phyloP scores from a whole-genome alignment of 169 alveolate species.

The Perkinsus olseni region DNA sequence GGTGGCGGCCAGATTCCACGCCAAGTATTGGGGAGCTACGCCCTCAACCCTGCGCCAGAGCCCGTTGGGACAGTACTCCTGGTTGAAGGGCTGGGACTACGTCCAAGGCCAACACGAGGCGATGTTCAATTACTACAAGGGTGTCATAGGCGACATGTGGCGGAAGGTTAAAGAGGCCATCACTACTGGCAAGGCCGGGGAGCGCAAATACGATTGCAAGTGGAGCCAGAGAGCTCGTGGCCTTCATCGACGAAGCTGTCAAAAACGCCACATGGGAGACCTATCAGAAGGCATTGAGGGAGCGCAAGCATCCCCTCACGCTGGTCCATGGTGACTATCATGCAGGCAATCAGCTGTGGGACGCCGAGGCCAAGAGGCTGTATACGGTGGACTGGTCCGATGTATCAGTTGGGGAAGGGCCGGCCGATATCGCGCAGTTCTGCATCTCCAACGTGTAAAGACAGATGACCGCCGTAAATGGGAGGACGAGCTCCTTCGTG shows the following conservation, averaged over 20 bases:
- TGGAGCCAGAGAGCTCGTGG: neutral
- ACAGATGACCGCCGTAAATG: neutral
- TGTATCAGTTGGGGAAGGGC: neutral
- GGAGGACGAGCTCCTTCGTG: neutral
- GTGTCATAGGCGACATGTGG: neutral
- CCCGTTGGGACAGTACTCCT: neutral
- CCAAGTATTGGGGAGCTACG: neutral
- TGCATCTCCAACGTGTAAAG: neutral
- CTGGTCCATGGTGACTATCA: neutral
- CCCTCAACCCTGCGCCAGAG: neutral
- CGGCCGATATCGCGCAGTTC: neutral
- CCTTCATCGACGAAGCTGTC: neutral
- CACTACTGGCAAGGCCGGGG: neutral
- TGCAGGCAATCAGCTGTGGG: neutral
- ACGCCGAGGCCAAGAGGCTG: neutral
- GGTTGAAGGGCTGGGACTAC: neutral
- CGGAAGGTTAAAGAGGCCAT: neutral
- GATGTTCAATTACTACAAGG: neutral
- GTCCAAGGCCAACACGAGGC: neutral
- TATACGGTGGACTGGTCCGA: neutral
- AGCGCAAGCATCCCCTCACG: neutral
- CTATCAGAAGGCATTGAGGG: neutral
- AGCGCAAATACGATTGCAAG: neutral
- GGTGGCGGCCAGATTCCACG: neutral
- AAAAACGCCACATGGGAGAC: neutral